Conservation (phyloP, 768 basidiomycete genomes). For the Polyporus arcularius region DNA sequence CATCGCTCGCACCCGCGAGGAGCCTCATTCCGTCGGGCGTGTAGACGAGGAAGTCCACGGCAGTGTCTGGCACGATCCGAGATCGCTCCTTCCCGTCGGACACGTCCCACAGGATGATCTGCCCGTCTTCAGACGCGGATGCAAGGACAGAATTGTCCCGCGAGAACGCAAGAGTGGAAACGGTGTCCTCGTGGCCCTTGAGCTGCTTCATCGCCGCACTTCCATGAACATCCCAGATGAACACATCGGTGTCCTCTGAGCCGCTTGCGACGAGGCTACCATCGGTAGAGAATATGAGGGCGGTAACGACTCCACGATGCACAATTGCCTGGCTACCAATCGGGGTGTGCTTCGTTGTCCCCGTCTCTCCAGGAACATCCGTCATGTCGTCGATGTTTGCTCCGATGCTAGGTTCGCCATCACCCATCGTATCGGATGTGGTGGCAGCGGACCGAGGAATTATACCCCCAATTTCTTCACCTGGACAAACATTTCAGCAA, state of each 20-base stretch:
- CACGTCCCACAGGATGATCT: neutral
- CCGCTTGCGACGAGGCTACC: constrained; percentile 14
- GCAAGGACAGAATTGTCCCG: constrained; percentile 9
- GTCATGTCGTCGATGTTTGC: too few relatives aligned
- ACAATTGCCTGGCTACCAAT: too few relatives aligned
- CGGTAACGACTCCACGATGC: constrained; percentile 24
- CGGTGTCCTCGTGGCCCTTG: constrained; percentile 17
- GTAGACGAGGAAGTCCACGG: constrained; percentile 18
- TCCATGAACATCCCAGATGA: constrained; percentile 11
- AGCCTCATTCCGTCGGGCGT: constrained; percentile 21
- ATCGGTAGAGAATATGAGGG: constrained; percentile 43
- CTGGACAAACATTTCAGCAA: too few relatives aligned
- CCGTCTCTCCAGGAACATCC: too few relatives aligned
- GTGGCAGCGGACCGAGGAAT: too few relatives aligned
- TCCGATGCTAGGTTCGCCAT: too few relatives aligned
- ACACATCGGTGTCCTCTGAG: constrained; percentile 15
- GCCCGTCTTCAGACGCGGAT: constrained; percentile 4
- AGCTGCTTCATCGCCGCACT: constrained; percentile 22
- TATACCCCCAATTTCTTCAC: too few relatives aligned
- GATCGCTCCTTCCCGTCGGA: neutral
- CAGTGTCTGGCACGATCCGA: neutral
- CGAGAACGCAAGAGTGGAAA: constrained; percentile 36
- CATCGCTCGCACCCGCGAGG: constrained; percentile 16
- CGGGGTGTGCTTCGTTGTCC: too few relatives aligned
- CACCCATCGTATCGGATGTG: too few relatives aligned